Evolutionary conservation across 2,329 filamentous ascomycete genomes (phyloP).

Genomic region (Onygena corvina): DNA sequence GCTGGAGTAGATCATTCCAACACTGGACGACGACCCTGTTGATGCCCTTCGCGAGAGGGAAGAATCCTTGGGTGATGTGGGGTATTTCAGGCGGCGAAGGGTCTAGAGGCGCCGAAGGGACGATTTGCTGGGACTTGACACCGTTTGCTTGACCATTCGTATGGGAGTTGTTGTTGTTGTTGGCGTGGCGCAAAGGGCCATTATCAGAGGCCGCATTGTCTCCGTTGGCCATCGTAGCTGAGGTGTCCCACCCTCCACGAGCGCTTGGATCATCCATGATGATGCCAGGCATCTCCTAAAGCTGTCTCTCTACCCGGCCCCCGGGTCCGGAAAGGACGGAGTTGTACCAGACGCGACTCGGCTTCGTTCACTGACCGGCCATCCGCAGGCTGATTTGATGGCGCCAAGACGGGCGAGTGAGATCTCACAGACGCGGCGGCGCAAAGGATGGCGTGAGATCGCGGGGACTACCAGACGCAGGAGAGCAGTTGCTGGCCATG

Average conservation of each 20-base stretch:
- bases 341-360: neutral
- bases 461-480: neutral
- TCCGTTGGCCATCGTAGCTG: conserved; percentile 1
- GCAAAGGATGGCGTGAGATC: neutral
- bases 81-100: conserved; percentile 41
- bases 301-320: neutral
- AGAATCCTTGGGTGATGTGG: conserved; percentile 65
- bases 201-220: conserved; percentile 16
- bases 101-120: conserved; percentile 3
- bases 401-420: neutral
- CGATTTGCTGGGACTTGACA: neutral
- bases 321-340: neutral
- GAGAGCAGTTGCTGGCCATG: neutral
- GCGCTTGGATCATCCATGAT: conserved; percentile 26
- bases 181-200: conserved; percentile 21
- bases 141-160: conserved; percentile 9
- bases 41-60: conserved; percentile 63
- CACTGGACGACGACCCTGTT: conserved; percentile 70
- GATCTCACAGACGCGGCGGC: neutral
- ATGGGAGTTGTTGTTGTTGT: conserved; percentile 18
- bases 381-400: too few species aligned
- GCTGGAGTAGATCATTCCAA: conserved; percentile 62
- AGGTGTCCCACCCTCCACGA: conserved; percentile 1
- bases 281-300: conserved; percentile 28
- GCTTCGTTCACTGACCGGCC: neutral